Evolutionary conservation across 2,329 filamentous ascomycete genomes (phyloP).

Genomic region (Epicoccum nigrum): DNA sequence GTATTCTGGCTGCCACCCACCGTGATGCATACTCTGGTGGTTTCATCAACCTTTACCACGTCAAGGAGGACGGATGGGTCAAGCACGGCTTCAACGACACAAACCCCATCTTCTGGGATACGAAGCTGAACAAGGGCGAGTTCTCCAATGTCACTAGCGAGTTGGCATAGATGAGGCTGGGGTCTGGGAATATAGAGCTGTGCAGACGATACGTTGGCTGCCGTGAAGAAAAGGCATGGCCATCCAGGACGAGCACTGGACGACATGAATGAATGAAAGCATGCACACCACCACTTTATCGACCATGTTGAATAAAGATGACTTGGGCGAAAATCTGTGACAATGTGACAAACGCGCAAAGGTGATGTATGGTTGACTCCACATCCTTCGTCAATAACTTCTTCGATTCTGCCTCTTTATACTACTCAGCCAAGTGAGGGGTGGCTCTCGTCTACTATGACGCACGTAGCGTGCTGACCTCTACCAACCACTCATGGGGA

Average conservation of each 20-base stretch:
- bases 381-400: constrained; percentile 4
- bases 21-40: constrained; percentile 98
- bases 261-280: constrained; percentile 21
- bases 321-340: not conserved
- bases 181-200: not conserved
- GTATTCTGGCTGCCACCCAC: constrained; percentile 95
- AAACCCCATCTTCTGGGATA: constrained; percentile 99
- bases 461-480: not conserved
- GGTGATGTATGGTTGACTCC: not conserved
- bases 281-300: not conserved
- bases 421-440: constrained; percentile 3
- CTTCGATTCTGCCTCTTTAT: not conserved
- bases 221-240: not conserved
- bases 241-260: constrained; percentile 6
- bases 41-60: constrained; percentile 98
- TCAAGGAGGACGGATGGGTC: constrained; percentile 98
- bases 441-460: constrained; percentile 1
- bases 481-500: constrained; percentile 11
- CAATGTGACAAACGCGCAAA: too few relatives aligned
- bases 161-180: constrained; percentile 58
- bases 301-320: not conserved
- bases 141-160: constrained; percentile 92
- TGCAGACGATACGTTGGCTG: constrained; percentile 1
- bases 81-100: constrained; percentile 98
- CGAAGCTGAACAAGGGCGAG: constrained; percentile 97